Percentiles rank a stretch among this genome's conserved stretches.
Evolutionary conservation across 2,329 filamentous ascomycete genomes (phyloP).

Genomic region (Chaetomium globosum): DNA sequence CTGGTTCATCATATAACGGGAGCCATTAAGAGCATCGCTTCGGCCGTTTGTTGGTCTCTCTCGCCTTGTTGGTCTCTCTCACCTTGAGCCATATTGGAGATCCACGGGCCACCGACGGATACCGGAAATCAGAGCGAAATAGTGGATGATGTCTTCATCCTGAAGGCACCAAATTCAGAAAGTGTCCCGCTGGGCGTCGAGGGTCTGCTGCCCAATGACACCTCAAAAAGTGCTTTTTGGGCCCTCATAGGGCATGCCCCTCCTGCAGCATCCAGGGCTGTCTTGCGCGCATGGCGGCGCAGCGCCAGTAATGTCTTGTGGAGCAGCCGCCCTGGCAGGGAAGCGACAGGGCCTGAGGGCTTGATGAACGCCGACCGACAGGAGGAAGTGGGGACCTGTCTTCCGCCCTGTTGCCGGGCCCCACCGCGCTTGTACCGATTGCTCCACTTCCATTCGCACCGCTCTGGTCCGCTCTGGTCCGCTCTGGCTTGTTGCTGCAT

Average conservation of each 20-base stretch:
- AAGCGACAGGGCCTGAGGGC: constrained; percentile 25
- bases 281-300: constrained; percentile 50
- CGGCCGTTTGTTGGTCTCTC: constrained; percentile 6
- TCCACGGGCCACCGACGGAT: neutral
- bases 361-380: constrained; percentile 4
- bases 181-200: constrained; percentile 27
- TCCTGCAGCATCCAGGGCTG: constrained; percentile 47
- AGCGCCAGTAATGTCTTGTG: constrained; percentile 39
- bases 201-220: constrained; percentile 43
- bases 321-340: constrained; percentile 22
- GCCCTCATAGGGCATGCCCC: constrained; percentile 47
- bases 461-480: constrained; percentile 5
- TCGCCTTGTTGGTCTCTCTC: neutral
- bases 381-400: constrained; percentile 19
- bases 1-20: constrained; percentile 12
- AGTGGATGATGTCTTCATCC: neutral
- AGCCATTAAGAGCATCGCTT: constrained; percentile 3
- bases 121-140: constrained; percentile 15
- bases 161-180: constrained; percentile 22
- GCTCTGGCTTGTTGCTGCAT: constrained; percentile 18
- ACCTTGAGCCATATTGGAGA: neutral
- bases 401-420: constrained; percentile 24
- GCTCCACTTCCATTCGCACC: constrained; percentile 9
- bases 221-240: constrained; percentile 39
- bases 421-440: constrained; percentile 24